Conservation (phyloP, 176 grass and related monocot species). For the Bonia amplexicaulis region DNA sequence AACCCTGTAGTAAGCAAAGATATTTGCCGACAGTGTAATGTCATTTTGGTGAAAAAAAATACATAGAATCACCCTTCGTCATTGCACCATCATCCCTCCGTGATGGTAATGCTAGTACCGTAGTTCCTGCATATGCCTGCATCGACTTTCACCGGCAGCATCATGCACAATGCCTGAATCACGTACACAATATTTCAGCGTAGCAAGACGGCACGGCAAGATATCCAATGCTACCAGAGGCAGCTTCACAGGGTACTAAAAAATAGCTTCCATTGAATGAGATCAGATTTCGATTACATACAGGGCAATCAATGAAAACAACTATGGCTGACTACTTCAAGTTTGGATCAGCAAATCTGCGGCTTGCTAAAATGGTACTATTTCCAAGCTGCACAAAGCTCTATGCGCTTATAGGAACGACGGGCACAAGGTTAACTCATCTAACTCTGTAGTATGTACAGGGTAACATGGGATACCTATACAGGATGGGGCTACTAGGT, state of each 20-base stretch:
- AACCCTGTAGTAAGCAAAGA: too few species aligned
- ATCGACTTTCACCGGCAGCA: neutral
- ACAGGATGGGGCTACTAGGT: constrained; percentile 38
- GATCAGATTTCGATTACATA: constrained; percentile 53
- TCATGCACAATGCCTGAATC: neutral
- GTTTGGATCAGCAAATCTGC: constrained; percentile 61
- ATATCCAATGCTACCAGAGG: neutral
- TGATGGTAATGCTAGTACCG: neutral
- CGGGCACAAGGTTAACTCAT: constrained; percentile 33
- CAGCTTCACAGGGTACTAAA: constrained; percentile 17
- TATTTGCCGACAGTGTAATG: too few species aligned
- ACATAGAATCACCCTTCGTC: neutral
- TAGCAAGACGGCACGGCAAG: neutral
- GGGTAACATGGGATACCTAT: constrained; percentile 36
- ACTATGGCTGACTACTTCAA: constrained; percentile 34
- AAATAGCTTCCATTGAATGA: constrained; percentile 53
- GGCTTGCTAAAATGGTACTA: constrained; percentile 37
- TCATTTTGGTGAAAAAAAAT: neutral
- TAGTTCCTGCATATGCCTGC: neutral
- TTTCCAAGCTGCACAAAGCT: constrained; percentile 44
- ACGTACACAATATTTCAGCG: neutral
- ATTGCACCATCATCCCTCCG: neutral
- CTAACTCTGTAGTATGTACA: constrained; percentile 61
- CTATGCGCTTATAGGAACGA: constrained; percentile 34
- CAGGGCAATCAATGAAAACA: constrained; percentile 43